Percentiles rank a stretch among this genome's conserved stretches.
Conservation (phyloP, 768 basidiomycete genomes). For the Pulveroboletus sp. region DNA sequence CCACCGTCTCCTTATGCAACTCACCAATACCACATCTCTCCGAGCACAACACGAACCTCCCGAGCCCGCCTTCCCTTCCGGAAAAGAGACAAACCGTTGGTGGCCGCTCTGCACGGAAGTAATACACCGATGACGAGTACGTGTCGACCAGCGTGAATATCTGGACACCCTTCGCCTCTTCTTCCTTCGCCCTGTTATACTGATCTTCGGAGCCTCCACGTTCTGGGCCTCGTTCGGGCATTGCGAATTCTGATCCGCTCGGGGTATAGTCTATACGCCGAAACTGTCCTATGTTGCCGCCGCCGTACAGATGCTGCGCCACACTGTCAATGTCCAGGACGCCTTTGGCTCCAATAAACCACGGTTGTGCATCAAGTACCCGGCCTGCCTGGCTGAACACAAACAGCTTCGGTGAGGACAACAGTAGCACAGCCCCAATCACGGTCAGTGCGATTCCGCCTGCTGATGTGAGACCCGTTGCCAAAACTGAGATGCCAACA, state of each 20-base stretch:
- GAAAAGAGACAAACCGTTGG: slow-evolving; percentile 20
- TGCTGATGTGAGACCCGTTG: not conserved
- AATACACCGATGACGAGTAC: slow-evolving; percentile 11
- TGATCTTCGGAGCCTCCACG: slow-evolving; percentile 10
- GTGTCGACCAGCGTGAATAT: slow-evolving; percentile 19
- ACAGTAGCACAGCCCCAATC: not conserved
- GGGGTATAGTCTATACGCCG: slow-evolving; percentile 8
- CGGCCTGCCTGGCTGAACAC: slow-evolving; percentile 15
- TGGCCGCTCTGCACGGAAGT: slow-evolving; percentile 12
- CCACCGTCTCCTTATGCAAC: slow-evolving; percentile 18
- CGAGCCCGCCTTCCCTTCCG: slow-evolving; percentile 19
- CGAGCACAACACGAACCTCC: slow-evolving; percentile 21
- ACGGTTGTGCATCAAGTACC: slow-evolving; percentile 12
- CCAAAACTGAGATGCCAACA: not conserved
- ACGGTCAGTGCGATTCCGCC: slow-evolving; percentile 1
- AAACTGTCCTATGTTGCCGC: not conserved
- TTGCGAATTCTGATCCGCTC: slow-evolving; percentile 14
- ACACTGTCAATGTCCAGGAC: slow-evolving; percentile 8
- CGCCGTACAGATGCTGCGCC: slow-evolving; percentile 13
- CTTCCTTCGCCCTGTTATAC: not conserved
- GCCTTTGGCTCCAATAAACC: slow-evolving; percentile 21
- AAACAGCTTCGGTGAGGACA: not conserved
- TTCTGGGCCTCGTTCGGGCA: not conserved
- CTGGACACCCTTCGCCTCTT: not conserved
- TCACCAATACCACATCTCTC: slow-evolving; percentile 14